Conservation (phyloP, 495 filamentous ascomycete genomes). For the Penicillium arizonense region DNA sequence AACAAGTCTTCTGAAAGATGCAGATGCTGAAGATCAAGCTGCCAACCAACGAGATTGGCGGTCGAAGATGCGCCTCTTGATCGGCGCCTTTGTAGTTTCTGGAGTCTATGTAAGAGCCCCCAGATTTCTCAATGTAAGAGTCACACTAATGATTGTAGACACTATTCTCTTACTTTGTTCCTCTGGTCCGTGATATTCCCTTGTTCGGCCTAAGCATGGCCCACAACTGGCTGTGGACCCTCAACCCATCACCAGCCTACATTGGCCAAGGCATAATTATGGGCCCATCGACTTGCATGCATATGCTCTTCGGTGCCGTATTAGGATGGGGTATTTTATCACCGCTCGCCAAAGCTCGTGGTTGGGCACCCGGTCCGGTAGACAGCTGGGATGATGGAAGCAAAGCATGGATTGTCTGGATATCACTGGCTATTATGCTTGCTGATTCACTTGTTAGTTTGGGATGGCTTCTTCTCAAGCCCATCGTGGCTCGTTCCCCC, state of each 20-base stretch:
- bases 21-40: slow-evolving; percentile 24
- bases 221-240: slow-evolving; percentile 85
- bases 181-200: slow-evolving; percentile 78
- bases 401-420: slow-evolving; percentile 98
- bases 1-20: slow-evolving; percentile 25
- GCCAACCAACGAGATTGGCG: slow-evolving; percentile 55
- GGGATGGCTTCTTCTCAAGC: slow-evolving; percentile 70
- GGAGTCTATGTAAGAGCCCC: slow-evolving; percentile 47
- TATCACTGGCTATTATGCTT: slow-evolving; percentile 94
- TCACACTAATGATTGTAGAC: slow-evolving; percentile 52
- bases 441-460: slow-evolving; percentile 88
- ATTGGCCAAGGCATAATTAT: slow-evolving; percentile 80
- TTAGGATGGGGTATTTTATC: slow-evolving; percentile 91
- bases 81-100: slow-evolving; percentile 57
- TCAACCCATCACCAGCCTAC: slow-evolving; percentile 95
- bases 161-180: slow-evolving; percentile 88
- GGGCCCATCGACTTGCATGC: slow-evolving; percentile 84
- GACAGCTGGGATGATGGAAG: slow-evolving; percentile 85
- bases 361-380: slow-evolving; percentile 88
- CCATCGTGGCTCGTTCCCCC: slow-evolving; percentile 47
- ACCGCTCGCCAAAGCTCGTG: slow-evolving; percentile 77
- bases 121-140: background rate
- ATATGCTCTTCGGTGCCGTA: slow-evolving; percentile 91
- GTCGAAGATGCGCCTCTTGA: slow-evolving; percentile 58
- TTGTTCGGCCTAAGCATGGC: slow-evolving; percentile 77